A percentile compares a stretch with the other conserved stretches of the same genome.
Evolutionary conservation across 768 basidiomycete genomes (phyloP).

Genomic region (Hortiboletus campestris): DNA sequence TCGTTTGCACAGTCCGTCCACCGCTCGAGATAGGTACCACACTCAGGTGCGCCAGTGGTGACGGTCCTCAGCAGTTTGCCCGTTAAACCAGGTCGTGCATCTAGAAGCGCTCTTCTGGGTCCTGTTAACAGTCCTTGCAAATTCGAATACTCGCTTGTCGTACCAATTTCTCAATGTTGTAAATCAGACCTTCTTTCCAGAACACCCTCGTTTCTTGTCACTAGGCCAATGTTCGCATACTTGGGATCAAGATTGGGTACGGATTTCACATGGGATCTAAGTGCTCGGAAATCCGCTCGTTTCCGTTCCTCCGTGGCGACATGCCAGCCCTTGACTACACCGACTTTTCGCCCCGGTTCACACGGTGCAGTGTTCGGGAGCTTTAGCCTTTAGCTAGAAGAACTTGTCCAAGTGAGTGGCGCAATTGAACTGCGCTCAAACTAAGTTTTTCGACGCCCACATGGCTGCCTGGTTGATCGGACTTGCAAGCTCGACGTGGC

Average conservation of each 20-base stretch:
- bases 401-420: too few species aligned
- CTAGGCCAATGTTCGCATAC: not conserved
- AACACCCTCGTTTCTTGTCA: not conserved
- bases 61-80: too few species aligned
- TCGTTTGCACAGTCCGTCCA: not conserved
- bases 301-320: not conserved
- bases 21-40: not conserved
- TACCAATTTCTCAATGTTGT: slow-evolving; percentile 1
- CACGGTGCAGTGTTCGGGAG: too few species aligned
- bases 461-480: slow-evolving; percentile 1
- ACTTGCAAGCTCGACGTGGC: not conserved
- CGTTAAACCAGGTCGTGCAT: not conserved
- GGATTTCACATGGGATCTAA: not conserved
- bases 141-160: not conserved
- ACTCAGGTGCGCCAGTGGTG: not conserved
- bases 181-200: slow-evolving; percentile 1
- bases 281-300: not conserved
- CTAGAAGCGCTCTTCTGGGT: not conserved
- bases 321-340: not conserved
- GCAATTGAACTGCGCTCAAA: too few species aligned
- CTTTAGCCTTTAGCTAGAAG: too few species aligned
- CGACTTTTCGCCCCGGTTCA: too few species aligned
- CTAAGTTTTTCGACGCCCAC: not conserved
- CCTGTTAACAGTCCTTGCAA: not conserved
- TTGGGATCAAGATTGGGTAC: not conserved